Evolutionary conservation across 371 early-diverging fungal species (phyloP).

Genomic region (Phascolomyces articulosus): DNA sequence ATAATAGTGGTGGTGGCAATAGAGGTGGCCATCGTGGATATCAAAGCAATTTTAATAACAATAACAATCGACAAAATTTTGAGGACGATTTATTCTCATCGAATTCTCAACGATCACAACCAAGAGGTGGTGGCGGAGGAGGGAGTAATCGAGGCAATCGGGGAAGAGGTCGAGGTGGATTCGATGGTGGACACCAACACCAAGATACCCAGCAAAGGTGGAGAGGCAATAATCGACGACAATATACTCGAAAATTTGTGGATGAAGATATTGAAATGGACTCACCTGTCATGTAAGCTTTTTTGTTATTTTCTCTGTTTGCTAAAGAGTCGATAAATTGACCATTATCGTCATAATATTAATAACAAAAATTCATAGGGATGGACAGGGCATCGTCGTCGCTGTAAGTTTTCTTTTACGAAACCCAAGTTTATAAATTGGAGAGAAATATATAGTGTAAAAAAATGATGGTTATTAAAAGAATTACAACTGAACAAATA

Average conservation of each 20-base stretch:
- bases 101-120: slow-evolving; percentile 9
- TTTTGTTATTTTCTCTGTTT: neutral
- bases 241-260: slow-evolving; percentile 34
- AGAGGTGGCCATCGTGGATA: neutral
- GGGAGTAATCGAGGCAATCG: slow-evolving; percentile 7
- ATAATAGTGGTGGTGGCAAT: slow-evolving; percentile 8
- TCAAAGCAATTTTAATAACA: neutral
- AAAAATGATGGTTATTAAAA: neutral
- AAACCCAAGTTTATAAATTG: slow-evolving; percentile 9
- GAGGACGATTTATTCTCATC: neutral
- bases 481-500: neutral
- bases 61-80: slow-evolving; percentile 4
- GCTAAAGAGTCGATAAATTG: no score
- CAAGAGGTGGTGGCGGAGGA: slow-evolving; percentile 8
- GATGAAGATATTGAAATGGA: slow-evolving; percentile 49
- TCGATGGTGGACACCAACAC: slow-evolving; percentile 14
- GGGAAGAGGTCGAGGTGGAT: slow-evolving; percentile 11
- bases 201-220: neutral
- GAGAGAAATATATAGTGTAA: neutral
- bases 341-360: no score
- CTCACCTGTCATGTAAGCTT: slow-evolving; percentile 12
- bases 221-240: slow-evolving; percentile 4
- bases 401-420: slow-evolving; percentile 1
- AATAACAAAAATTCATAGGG: neutral
- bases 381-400: neutral